These are phyloP conservation scores for Vigna reflexopilosa DNA, from an alignment of 306 rosid species.

Conservation along the genomic window DNA sequence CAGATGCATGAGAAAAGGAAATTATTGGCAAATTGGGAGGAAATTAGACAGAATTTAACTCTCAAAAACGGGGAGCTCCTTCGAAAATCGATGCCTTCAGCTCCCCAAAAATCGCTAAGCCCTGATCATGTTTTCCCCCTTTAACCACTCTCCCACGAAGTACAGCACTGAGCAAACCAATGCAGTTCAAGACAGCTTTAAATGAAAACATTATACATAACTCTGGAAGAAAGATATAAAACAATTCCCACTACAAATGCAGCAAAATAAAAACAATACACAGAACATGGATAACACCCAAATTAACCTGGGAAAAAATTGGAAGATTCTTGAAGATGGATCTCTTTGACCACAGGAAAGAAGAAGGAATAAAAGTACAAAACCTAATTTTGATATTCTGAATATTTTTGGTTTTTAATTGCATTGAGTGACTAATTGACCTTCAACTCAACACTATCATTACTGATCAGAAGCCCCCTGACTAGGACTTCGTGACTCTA, in stretches of 20 bases:
- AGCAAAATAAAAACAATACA: neutral
- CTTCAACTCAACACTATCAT: neutral
- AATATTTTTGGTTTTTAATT: neutral
- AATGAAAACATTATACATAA: neutral
- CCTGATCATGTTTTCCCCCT: neutral
- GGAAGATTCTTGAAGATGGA: constrained; percentile 4
- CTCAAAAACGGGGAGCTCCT: neutral
- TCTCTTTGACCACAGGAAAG: constrained; percentile 19
- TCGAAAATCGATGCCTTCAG: neutral
- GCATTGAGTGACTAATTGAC: constrained; percentile 9
- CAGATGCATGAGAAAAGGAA: constrained; percentile 18
- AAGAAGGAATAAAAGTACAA: neutral
- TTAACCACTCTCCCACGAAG: neutral
- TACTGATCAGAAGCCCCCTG: neutral
- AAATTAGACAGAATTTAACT: constrained; percentile 26
- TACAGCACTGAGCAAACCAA: constrained; percentile 6
- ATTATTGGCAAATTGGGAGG: neutral
- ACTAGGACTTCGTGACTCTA: too few relatives aligned
- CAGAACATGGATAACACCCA: neutral
- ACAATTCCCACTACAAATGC: neutral
- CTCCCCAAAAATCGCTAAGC: neutral
- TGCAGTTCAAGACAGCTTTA: neutral
- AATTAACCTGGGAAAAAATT: constrained; percentile 5
- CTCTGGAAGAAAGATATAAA: neutral
- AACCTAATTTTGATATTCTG: neutral